A percentile compares a stretch with the other conserved stretches of the same genome.
Evolutionary conservation across 345 rosid species (phyloP).

Genomic region (Eucalyptus microcorys): DNA sequence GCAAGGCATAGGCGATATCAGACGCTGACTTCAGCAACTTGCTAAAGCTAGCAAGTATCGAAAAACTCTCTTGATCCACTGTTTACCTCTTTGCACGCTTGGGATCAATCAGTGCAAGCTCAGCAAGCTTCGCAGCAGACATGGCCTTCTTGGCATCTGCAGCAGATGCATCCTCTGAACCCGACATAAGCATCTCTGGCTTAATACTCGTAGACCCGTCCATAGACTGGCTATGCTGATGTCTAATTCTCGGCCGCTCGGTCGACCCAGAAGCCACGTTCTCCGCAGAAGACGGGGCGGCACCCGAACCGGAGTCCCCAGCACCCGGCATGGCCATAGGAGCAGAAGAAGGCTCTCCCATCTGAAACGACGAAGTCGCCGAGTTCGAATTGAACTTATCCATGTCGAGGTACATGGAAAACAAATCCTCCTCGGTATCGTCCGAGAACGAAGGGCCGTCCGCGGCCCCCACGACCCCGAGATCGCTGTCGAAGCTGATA

Average conservation of each 20-base stretch:
- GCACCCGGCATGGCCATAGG: conserved; percentile 7
- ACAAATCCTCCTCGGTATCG: conserved; percentile 81
- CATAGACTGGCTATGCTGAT: conserved; percentile 94
- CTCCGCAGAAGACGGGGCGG: conserved; percentile 6
- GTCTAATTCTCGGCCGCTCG: conserved; percentile 84
- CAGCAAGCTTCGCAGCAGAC: conserved; percentile 95
- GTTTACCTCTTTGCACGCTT: conserved; percentile 93
- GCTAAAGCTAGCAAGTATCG: background rate
- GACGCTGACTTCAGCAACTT: background rate
- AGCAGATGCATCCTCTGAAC: conserved; percentile 44
- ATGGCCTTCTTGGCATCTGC: conserved; percentile 79
- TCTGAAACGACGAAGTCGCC: conserved; percentile 44
- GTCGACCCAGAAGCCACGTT: conserved; percentile 8
- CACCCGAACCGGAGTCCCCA: background rate
- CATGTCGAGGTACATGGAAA: conserved; percentile 87
- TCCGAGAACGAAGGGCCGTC: conserved; percentile 89
- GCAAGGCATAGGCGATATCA: background rate
- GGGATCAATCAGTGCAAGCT: conserved; percentile 95
- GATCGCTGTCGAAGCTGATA: conserved; percentile 87
- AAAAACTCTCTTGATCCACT: background rate
- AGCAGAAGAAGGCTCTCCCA: conserved; percentile 27
- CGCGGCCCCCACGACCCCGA: conserved; percentile 68
- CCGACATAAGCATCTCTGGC: conserved; percentile 85
- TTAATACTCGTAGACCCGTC: conserved; percentile 75
- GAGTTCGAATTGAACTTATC: conserved; percentile 84